Conservation (phyloP, 306 rosid species). For the Medicago arabica region DNA sequence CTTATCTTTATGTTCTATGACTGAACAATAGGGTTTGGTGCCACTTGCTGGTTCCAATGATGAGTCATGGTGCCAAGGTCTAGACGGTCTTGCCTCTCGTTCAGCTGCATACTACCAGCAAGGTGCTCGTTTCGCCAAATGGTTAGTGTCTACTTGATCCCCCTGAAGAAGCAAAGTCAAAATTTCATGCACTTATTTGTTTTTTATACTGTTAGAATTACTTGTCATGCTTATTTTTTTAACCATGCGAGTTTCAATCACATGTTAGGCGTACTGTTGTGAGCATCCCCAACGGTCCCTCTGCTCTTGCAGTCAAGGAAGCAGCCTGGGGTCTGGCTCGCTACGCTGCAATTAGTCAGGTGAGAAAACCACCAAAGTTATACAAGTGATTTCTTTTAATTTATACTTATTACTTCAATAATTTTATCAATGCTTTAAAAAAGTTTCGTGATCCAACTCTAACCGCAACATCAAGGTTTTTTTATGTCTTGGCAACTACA, state of each 20-base stretch:
- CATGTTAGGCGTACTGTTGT: constrained; percentile 73
- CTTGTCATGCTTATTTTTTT: background rate
- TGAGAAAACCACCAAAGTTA: constrained; percentile 40
- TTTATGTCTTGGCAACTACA: background rate
- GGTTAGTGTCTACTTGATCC: constrained; percentile 41
- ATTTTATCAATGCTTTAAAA: background rate
- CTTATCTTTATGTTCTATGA: constrained; percentile 11
- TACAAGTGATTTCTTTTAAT: background rate
- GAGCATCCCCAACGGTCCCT: constrained; percentile 98
- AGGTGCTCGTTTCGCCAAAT: constrained; percentile 88
- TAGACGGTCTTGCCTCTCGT: constrained; percentile 92
- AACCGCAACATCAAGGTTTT: background rate
- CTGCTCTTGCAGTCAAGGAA: constrained; percentile 83
- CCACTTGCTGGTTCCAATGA: constrained; percentile 80
- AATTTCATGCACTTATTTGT: background rate
- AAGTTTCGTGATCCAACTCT: background rate
- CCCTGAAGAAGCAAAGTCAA: background rate
- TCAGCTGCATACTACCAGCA: constrained; percentile 92
- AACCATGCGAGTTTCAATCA: background rate
- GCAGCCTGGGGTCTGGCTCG: constrained; percentile 89
- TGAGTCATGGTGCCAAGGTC: constrained; percentile 98
- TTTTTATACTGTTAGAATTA: background rate
- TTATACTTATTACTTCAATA: background rate
- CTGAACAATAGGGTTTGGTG: constrained; percentile 61
- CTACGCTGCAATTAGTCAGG: constrained; percentile 94